Evolutionary conservation across 192 early-diverging fungal genomes (phyloP).

Genomic region (Blastocladiella britannica): DNA sequence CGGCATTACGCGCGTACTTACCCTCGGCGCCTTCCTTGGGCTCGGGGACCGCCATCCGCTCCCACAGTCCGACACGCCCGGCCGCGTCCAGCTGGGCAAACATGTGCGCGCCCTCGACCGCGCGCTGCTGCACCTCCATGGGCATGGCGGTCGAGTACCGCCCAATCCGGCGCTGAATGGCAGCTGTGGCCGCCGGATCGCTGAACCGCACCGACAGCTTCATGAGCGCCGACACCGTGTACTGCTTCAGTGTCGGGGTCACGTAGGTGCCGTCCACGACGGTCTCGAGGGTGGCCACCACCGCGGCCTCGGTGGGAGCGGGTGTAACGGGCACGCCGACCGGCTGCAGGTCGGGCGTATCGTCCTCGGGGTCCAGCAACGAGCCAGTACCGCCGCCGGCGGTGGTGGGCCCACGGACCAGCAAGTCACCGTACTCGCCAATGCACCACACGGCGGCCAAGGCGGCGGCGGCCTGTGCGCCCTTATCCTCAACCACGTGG

Average conservation of each 20-base stretch:
- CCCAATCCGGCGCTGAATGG: slow-evolving; percentile 36
- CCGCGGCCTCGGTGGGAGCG: slow-evolving; percentile 44
- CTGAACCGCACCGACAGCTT: slow-evolving; percentile 73
- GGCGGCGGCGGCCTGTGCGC: slow-evolving; percentile 64
- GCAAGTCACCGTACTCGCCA: slow-evolving; percentile 89
- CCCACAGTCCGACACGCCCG: slow-evolving; percentile 60
- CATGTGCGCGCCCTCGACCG: slow-evolving; percentile 70
- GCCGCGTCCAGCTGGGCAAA: slow-evolving; percentile 39
- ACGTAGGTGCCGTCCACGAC: slow-evolving; percentile 65
- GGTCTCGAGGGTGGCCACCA: slow-evolving; percentile 48
- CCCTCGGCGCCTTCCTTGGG: slow-evolving; percentile 21
- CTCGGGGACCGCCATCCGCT: slow-evolving; percentile 81
- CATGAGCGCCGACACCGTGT: slow-evolving; percentile 65
- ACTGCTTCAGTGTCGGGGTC: slow-evolving; percentile 54
- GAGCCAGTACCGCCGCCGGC: not conserved
- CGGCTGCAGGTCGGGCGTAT: not conserved
- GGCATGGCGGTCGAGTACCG: slow-evolving; percentile 49
- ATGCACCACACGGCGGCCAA: slow-evolving; percentile 80
- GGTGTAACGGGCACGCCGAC: slow-evolving; percentile 3
- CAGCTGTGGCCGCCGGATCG: slow-evolving; percentile 14
- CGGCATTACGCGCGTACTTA: slow-evolving; percentile 11
- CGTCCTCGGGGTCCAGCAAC: not conserved
- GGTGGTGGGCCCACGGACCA: slow-evolving; percentile 21
- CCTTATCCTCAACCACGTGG: slow-evolving; percentile 54
- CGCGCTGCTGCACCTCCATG: slow-evolving; percentile 84